phyloP scores from a whole-genome alignment of 225 moss, liverwort and hornwort species.

The Neckera pumila region DNA sequence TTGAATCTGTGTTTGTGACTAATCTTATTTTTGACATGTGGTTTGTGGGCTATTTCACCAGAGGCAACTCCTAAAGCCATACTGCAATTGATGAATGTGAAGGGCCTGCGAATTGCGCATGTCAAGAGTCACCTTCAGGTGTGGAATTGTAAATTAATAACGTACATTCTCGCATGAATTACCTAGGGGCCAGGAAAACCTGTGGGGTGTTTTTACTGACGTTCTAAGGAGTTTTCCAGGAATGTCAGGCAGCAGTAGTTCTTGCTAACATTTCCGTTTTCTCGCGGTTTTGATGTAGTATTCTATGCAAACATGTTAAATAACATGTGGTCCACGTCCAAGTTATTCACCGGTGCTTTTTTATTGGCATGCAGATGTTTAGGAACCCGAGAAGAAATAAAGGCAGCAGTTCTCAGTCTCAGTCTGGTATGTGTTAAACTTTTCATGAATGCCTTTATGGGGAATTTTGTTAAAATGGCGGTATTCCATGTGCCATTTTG shows the following conservation, averaged over 20 bases:
- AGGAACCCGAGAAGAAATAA: constrained; percentile 17
- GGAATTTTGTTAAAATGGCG: no score
- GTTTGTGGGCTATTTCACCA: neutral
- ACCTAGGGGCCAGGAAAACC: neutral
- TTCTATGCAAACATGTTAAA: neutral
- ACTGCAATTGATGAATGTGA: constrained; percentile 42
- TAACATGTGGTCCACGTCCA: neutral
- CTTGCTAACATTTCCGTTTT: neutral
- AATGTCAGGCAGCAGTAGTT: neutral
- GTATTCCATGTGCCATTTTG: no score
- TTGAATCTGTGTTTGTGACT: neutral
- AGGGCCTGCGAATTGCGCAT: constrained; percentile 42
- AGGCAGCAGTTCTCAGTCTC: neutral
- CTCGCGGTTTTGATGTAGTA: neutral
- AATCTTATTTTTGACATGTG: neutral
- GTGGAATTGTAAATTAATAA: neutral
- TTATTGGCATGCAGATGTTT: constrained; percentile 41
- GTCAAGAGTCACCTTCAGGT: constrained; percentile 70
- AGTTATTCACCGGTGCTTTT: neutral
- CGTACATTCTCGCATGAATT: neutral
- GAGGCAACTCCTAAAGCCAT: constrained; percentile 69
- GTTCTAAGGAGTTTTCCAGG: neutral
- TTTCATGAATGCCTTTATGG: no score
- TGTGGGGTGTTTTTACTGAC: neutral
- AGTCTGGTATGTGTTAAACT: neutral